Evolutionary conservation across 169 alveolate species (phyloP).

Genomic region (Eimeria necatrix): DNA sequence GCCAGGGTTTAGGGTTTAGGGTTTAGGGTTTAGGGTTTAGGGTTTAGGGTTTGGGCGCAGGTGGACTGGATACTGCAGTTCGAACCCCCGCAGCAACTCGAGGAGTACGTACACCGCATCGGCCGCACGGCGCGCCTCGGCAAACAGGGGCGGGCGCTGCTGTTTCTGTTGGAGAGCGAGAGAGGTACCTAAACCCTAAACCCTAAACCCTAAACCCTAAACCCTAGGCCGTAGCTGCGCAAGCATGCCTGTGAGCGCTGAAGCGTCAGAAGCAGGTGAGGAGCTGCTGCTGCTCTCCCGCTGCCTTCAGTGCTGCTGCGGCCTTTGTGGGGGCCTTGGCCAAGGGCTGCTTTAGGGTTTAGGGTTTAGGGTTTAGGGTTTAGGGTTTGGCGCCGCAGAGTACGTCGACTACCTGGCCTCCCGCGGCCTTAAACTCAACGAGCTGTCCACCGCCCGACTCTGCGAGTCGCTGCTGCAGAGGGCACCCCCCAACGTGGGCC

Average conservation of each 20-base stretch:
- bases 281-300: background rate
- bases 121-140: slow-evolving; percentile 99
- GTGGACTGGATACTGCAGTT: slow-evolving; percentile 69
- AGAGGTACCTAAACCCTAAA: slow-evolving; percentile 11
- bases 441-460: background rate
- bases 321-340: no score
- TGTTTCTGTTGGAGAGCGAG: slow-evolving; percentile 81
- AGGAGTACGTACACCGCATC: slow-evolving; percentile 97
- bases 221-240: slow-evolving; percentile 29
- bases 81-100: slow-evolving; percentile 80
- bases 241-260: background rate
- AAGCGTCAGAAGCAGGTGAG: background rate
- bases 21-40: slow-evolving; percentile 30
- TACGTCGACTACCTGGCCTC: background rate
- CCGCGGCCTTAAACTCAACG: background rate
- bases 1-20: background rate
- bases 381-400: slow-evolving; percentile 19
- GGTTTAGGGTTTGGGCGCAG: slow-evolving; percentile 40
- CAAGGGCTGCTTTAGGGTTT: slow-evolving; percentile 20
- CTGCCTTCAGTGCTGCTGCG: no score
- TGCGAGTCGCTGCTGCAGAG: background rate
- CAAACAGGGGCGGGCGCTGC: slow-evolving; percentile 91
- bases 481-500: slow-evolving; percentile 20
- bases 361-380: slow-evolving; percentile 49
- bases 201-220: slow-evolving; percentile 47